phyloP scores from a whole-genome alignment of 805 yeast genomes.

The Vanderwaltozyma tropicalis region DNA sequence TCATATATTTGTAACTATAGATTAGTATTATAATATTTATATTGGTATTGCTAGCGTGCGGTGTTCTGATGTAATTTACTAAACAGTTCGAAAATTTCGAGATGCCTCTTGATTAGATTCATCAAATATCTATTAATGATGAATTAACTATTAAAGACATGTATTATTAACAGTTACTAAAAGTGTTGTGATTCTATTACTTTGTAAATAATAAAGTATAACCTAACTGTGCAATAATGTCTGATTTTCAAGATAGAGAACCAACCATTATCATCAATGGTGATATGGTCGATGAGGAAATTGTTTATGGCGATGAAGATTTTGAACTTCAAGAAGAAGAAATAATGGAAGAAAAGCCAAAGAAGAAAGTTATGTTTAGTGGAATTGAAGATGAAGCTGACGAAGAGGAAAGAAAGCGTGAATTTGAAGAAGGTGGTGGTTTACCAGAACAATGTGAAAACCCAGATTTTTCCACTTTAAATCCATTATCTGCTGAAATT shows the following conservation, averaged over 20 bases:
- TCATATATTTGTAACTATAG: no score
- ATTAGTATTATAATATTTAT: no score
- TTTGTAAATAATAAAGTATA: no score
- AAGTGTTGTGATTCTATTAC: neutral
- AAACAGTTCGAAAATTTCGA: no score
- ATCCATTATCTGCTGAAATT: conserved; percentile 89
- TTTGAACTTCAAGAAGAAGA: conserved; percentile 30
- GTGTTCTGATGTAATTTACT: neutral
- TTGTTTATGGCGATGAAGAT: conserved; percentile 31
- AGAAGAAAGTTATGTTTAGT: conserved; percentile 79
- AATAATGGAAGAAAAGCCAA: conserved; percentile 20
- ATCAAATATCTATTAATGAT: no score
- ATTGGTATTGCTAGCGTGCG: neutral
- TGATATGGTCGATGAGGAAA: conserved; percentile 31
- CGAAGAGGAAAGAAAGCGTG: conserved; percentile 69
- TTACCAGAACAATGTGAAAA: conserved; percentile 90
- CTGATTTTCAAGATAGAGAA: conserved; percentile 73
- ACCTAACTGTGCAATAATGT: no score
- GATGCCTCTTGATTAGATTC: no score
- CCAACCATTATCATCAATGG: conserved; percentile 77
- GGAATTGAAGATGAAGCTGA: conserved; percentile 56
- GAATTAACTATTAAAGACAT: no score
- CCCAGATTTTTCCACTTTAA: conserved; percentile 71
- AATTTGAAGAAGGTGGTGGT: conserved; percentile 97
- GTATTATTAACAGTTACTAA: no score